Evolutionary conservation across 768 basidiomycete genomes (phyloP).

Genomic region (Symmetrospora coprosmae): DNA sequence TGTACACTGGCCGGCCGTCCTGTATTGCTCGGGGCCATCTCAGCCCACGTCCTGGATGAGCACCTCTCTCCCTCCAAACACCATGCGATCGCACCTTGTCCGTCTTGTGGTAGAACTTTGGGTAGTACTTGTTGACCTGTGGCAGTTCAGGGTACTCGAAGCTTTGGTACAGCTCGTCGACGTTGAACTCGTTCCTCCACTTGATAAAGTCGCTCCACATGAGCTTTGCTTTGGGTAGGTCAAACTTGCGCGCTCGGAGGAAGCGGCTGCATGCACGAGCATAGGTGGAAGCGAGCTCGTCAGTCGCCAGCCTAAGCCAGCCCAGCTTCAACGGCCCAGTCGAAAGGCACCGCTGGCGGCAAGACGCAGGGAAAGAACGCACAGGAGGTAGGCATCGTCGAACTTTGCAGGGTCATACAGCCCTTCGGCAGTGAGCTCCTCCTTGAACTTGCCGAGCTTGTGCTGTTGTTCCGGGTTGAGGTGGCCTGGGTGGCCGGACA

Average conservation of each 20-base stretch:
- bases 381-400: conserved; percentile 37
- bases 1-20: conserved; percentile 91
- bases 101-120: conserved; percentile 56
- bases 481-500: conserved; percentile 31
- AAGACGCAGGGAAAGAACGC: background rate
- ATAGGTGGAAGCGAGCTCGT: too few species aligned
- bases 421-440: conserved; percentile 51
- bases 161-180: conserved; percentile 60
- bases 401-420: conserved; percentile 39
- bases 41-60: background rate
- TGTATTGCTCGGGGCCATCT: conserved; percentile 34
- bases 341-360: too few species aligned
- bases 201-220: conserved; percentile 73
- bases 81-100: conserved; percentile 55
- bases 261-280: conserved; percentile 47
- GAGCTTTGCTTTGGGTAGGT: conserved; percentile 59
- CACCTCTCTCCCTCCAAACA: too few species aligned
- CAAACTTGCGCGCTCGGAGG: conserved; percentile 83
- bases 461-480: conserved; percentile 28
- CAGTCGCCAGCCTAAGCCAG: too few species aligned
- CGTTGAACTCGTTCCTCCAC: conserved; percentile 70
- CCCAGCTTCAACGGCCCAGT: too few species aligned
- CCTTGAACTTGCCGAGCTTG: conserved; percentile 44
- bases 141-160: conserved; percentile 74
- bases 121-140: conserved; percentile 53